Percentiles rank a stretch among this genome's conserved stretches.
Conservation (phyloP, 352 stramenopile species). For the Bremia lactucae region DNA sequence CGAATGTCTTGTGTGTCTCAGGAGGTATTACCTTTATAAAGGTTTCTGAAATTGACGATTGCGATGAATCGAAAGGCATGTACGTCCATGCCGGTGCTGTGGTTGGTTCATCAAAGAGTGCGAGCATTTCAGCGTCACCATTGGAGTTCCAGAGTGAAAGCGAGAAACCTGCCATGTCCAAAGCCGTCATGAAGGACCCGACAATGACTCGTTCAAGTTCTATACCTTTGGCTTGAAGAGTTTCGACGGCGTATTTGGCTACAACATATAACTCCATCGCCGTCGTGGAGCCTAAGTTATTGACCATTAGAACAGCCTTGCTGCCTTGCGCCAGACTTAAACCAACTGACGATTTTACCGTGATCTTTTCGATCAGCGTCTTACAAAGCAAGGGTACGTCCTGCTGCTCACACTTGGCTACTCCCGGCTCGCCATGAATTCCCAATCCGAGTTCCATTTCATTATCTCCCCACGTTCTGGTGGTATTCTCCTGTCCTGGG, state of each 20-base stretch:
- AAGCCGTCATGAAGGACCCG: constrained; percentile 93
- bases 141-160: constrained; percentile 84
- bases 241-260: constrained; percentile 63
- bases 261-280: constrained; percentile 95
- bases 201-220: constrained; percentile 84
- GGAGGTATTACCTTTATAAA: constrained; percentile 25
- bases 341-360: constrained; percentile 23
- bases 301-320: constrained; percentile 86
- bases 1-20: constrained; percentile 19
- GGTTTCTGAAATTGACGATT: constrained; percentile 16
- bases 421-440: constrained; percentile 90
- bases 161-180: constrained; percentile 95
- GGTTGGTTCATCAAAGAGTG: constrained; percentile 47
- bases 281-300: constrained; percentile 92
- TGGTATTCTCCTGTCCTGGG: constrained; percentile 70
- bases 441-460: constrained; percentile 92
- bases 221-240: constrained; percentile 46
- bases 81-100: constrained; percentile 61
- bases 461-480: constrained; percentile 44
- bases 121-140: constrained; percentile 33
- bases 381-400: constrained; percentile 38
- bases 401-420: constrained; percentile 49
- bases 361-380: constrained; percentile 45
- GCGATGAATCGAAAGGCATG: constrained; percentile 30
- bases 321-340: constrained; percentile 28